These are phyloP conservation scores for Penicillium capsulatum DNA, from an alignment of 2,329 filamentous ascomycete genomes.

Conservation along the genomic window DNA sequence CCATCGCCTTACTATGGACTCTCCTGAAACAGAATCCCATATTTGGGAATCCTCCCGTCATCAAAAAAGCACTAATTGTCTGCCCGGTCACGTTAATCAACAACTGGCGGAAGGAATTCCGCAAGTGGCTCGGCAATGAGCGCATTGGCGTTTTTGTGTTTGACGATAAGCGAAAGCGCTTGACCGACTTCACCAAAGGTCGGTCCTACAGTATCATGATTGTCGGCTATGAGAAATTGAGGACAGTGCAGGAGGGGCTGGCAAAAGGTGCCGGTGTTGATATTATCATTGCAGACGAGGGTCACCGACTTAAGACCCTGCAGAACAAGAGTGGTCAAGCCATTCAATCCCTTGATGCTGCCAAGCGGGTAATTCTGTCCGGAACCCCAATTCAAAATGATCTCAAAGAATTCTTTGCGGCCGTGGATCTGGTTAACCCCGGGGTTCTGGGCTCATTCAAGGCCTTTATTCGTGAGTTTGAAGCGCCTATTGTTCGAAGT, in stretches of 20 bases:
- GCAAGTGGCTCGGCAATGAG: constrained; percentile 69
- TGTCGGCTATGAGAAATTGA: constrained; percentile 67
- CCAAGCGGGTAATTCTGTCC: constrained; percentile 59
- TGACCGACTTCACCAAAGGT: constrained; percentile 66
- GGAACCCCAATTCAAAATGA: constrained; percentile 68
- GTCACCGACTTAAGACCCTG: constrained; percentile 63
- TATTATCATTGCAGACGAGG: constrained; percentile 67
- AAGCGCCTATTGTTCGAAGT: constrained; percentile 60
- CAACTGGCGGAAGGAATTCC: constrained; percentile 70
- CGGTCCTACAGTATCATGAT: constrained; percentile 68
- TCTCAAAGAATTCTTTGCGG: constrained; percentile 62
- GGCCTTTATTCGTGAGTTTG: constrained; percentile 61
- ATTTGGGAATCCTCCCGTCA: constrained; percentile 54
- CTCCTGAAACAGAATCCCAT: constrained; percentile 68
- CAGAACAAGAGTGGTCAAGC: constrained; percentile 65
- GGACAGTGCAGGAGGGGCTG: constrained; percentile 61
- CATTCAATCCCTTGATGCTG: constrained; percentile 60
- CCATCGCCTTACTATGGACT: constrained; percentile 68
- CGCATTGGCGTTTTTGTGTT: constrained; percentile 65
- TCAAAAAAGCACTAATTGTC: constrained; percentile 68
- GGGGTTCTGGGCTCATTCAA: constrained; percentile 60
- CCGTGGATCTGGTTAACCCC: constrained; percentile 66
- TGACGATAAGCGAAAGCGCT: constrained; percentile 55
- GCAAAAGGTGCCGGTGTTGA: constrained; percentile 61
- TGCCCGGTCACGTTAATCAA: constrained; percentile 68